These are phyloP conservation scores for Cystofilobasidium ferigula DNA, from an alignment of 768 basidiomycete genomes.

Conservation along the genomic window DNA sequence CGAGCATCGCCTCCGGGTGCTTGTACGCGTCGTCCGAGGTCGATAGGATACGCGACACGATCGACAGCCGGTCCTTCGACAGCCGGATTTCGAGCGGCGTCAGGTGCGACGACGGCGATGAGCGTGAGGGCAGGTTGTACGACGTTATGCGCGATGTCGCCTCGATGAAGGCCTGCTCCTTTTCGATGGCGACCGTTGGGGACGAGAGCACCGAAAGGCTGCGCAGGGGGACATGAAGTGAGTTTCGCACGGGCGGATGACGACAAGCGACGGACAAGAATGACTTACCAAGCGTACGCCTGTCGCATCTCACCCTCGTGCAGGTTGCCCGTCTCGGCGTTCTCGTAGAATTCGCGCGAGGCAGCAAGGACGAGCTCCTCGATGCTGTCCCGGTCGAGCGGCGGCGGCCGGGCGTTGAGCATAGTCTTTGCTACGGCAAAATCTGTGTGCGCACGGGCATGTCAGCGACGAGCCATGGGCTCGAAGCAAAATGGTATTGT, in stretches of 20 bases:
- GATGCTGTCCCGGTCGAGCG: slow-evolving; percentile 41
- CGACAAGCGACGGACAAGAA: not conserved
- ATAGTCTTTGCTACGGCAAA: slow-evolving; percentile 50
- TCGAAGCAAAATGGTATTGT: not conserved
- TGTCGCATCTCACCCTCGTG: slow-evolving; percentile 90
- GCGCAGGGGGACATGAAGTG: not conserved
- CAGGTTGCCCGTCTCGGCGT: slow-evolving; percentile 81
- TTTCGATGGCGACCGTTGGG: slow-evolving; percentile 50
- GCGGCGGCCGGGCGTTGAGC: slow-evolving; percentile 48
- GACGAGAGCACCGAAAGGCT: slow-evolving; percentile 64
- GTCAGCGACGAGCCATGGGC: not conserved
- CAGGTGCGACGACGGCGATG: slow-evolving; percentile 52
- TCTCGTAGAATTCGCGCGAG: slow-evolving; percentile 88
- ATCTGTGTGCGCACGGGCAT: slow-evolving; percentile 39
- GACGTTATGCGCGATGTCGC: slow-evolving; percentile 92
- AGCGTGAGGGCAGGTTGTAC: slow-evolving; percentile 60
- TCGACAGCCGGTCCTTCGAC: slow-evolving; percentile 71
- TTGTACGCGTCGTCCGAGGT: slow-evolving; percentile 78
- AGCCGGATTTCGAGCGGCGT: slow-evolving; percentile 88
- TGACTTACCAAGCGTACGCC: slow-evolving; percentile 82
- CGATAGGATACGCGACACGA: slow-evolving; percentile 76
- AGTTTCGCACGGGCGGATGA: not conserved
- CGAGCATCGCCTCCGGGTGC: slow-evolving; percentile 82
- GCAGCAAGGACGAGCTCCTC: slow-evolving; percentile 71
- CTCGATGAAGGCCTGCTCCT: slow-evolving; percentile 87